Evolutionary conservation across 2,329 filamentous ascomycete species (phyloP).

Genomic region (Hypoxylon rubiginosum): DNA sequence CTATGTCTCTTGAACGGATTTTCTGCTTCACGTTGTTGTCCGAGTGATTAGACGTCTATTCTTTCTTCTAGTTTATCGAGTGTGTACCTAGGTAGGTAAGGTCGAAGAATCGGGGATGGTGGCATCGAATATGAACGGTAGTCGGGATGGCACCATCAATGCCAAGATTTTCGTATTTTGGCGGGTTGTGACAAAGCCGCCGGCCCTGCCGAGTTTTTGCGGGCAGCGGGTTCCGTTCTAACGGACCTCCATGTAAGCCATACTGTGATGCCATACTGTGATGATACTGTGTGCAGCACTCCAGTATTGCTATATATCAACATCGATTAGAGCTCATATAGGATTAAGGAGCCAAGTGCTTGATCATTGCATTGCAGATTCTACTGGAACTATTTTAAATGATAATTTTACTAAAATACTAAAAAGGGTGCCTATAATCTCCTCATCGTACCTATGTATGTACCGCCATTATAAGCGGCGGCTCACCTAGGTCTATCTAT

Average conservation of each 20-base stretch:
- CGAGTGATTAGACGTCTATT: background rate
- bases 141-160: constrained; percentile 37
- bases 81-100: background rate
- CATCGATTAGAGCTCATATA: too few species aligned
- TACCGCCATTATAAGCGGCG: too few species aligned
- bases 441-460: too few species aligned
- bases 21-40: background rate
- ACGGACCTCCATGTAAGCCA: constrained; percentile 11
- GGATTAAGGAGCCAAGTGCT: too few species aligned
- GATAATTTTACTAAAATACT: too few species aligned
- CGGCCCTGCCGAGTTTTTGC: constrained; percentile 28
- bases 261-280: too few species aligned
- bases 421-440: too few species aligned
- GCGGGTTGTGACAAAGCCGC: constrained; percentile 21
- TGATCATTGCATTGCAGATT: too few species aligned
- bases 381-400: too few species aligned
- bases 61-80: background rate
- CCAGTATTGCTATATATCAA: background rate
- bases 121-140: constrained; percentile 9
- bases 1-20: background rate
- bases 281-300: constrained; percentile 4
- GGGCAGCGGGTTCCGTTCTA: constrained; percentile 36
- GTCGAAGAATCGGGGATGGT: background rate
- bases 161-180: constrained; percentile 41
- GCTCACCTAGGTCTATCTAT: too few species aligned